Conservation (phyloP, 2,329 filamentous ascomycete genomes). For the Penicillium brevicompactum region DNA sequence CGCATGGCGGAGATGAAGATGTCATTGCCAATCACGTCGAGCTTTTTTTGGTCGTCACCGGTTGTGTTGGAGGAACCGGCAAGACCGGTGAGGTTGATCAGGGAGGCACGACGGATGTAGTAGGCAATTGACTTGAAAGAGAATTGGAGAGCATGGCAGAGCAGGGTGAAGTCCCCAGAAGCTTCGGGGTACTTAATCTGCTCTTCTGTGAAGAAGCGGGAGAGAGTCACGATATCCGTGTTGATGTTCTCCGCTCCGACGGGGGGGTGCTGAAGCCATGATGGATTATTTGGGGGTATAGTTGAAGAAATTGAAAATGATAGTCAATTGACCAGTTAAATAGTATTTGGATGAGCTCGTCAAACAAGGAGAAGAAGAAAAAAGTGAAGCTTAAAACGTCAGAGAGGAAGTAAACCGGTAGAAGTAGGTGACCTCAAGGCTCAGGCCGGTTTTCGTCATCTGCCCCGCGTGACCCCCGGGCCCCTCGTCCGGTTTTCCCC, state of each 20-base stretch:
- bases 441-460: slow-evolving; percentile 20
- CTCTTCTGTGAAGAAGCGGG: slow-evolving; percentile 93
- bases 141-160: slow-evolving; percentile 98
- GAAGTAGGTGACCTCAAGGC: slow-evolving; percentile 21
- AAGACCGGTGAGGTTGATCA: slow-evolving; percentile 94
- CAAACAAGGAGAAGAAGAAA: not conserved
- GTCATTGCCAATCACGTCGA: slow-evolving; percentile 98
- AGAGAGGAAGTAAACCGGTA: slow-evolving; percentile 22
- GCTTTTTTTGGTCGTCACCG: slow-evolving; percentile 98
- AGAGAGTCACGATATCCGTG: slow-evolving; percentile 93
- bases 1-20: slow-evolving; percentile 93
- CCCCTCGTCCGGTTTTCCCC: slow-evolving; percentile 19
- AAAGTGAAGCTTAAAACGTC: slow-evolving; percentile 14
- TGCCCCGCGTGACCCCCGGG: slow-evolving; percentile 25
- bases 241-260: slow-evolving; percentile 78
- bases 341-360: not conserved
- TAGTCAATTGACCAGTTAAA: slow-evolving; percentile 4
- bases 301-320: not conserved
- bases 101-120: slow-evolving; percentile 93
- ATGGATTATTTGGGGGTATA: not conserved
- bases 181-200: slow-evolving; percentile 91
- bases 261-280: slow-evolving; percentile 51
- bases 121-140: slow-evolving; percentile 99
- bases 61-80: slow-evolving; percentile 94
- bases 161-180: slow-evolving; percentile 97